phyloP scores from a whole-genome alignment of 2,329 filamentous ascomycete species.

The Xylaria sp. region DNA sequence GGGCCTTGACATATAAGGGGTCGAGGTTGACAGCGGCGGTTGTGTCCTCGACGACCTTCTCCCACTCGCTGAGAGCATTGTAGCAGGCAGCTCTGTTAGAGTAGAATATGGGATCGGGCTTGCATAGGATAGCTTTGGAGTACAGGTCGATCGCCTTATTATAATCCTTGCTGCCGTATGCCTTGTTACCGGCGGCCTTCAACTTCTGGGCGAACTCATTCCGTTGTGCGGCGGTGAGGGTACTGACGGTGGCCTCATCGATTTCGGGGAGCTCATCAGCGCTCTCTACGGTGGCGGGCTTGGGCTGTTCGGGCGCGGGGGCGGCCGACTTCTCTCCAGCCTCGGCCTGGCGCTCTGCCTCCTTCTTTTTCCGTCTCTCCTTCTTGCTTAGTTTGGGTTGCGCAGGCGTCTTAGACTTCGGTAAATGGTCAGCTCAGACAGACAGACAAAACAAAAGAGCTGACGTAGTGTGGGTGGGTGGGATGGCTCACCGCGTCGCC shows the following conservation, averaged over 20 bases:
- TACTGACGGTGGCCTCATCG: conserved; percentile 65
- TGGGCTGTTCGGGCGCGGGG: conserved; percentile 55
- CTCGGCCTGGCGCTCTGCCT: conserved; percentile 70
- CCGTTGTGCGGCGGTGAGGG: conserved; percentile 71
- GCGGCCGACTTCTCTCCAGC: conserved; percentile 51
- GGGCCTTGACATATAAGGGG: conserved; percentile 94
- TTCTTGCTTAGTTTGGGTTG: conserved; percentile 86
- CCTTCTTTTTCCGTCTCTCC: conserved; percentile 88
- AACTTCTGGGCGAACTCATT: conserved; percentile 90
- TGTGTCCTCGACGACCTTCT: conserved; percentile 96
- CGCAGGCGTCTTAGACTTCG: conserved; percentile 59
- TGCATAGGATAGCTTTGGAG: conserved; percentile 95
- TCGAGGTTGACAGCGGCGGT: conserved; percentile 94
- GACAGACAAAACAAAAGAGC: background rate
- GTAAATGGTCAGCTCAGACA: conserved; percentile 26
- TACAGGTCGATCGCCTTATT: conserved; percentile 94
- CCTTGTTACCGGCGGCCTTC: conserved; percentile 95
- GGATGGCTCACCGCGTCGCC: conserved; percentile 61
- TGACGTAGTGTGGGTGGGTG: background rate
- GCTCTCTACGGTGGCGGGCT: conserved; percentile 63
- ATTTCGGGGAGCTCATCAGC: conserved; percentile 77
- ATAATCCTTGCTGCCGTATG: conserved; percentile 94
- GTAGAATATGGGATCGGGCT: conserved; percentile 97
- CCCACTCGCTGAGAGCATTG: conserved; percentile 92
- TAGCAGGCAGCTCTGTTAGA: conserved; percentile 98